Percentiles rank a stretch among this genome's conserved stretches.
Evolutionary conservation across 306 rosid genomes (phyloP).

Genomic region (Rosa rugosa): DNA sequence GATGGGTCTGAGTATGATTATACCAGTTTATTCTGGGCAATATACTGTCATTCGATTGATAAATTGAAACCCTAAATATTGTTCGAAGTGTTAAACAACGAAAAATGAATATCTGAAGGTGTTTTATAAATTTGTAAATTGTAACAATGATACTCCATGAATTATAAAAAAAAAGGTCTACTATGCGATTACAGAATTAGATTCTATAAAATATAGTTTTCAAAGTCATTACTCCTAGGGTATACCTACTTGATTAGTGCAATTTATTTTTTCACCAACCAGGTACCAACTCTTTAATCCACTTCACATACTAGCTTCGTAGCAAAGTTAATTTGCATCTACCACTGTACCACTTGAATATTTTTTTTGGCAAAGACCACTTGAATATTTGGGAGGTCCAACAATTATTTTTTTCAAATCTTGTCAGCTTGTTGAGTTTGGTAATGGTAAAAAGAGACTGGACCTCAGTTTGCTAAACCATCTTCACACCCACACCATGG

Average conservation of each 20-base stretch:
- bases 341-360: neutral
- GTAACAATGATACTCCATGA: too few species aligned
- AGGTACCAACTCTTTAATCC: neutral
- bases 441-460: neutral
- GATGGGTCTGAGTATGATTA: too few species aligned
- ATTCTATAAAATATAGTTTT: neutral
- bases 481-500: too few species aligned
- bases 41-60: too few species aligned
- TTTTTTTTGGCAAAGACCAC: too few species aligned
- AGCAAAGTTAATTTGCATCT: neutral
- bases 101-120: too few species aligned
- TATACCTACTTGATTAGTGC: neutral
- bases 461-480: neutral
- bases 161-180: too few species aligned
- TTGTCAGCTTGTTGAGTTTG: neutral
- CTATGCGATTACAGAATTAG: neutral
- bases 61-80: neutral
- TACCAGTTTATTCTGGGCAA: too few species aligned
- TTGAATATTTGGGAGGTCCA: neutral
- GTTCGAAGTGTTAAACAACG: neutral
- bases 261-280: slow-evolving; percentile 17
- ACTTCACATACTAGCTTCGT: neutral
- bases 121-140: too few species aligned
- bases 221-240: neutral
- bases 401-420: neutral